Evolutionary conservation across 2,329 filamentous ascomycete genomes (phyloP).

Genomic region (Teratosphaeriaceae sp.): DNA sequence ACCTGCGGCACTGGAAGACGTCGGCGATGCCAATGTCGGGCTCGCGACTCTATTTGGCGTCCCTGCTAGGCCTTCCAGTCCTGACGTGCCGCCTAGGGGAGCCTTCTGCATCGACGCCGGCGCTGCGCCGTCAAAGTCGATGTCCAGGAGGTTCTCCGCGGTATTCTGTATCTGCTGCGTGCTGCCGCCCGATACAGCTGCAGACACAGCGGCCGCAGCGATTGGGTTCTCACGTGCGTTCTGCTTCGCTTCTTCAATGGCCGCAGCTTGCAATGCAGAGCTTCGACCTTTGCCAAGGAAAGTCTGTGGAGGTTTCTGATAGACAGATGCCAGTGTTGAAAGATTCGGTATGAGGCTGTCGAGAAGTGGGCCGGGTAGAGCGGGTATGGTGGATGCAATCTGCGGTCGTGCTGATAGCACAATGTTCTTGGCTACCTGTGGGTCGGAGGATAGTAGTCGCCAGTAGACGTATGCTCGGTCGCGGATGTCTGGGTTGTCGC

Average conservation of each 20-base stretch:
- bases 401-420: slow-evolving; percentile 90
- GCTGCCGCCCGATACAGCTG: slow-evolving; percentile 46
- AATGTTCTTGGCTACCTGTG: slow-evolving; percentile 85
- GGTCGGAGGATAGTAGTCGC: slow-evolving; percentile 88
- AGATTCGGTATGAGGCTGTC: slow-evolving; percentile 88
- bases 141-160: slow-evolving; percentile 90
- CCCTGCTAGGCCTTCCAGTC: slow-evolving; percentile 50
- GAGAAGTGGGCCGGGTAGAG: slow-evolving; percentile 72
- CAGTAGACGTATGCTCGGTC: slow-evolving; percentile 98
- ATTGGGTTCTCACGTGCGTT: slow-evolving; percentile 92
- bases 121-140: slow-evolving; percentile 89
- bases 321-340: slow-evolving; percentile 92
- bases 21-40: slow-evolving; percentile 45
- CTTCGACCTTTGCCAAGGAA: slow-evolving; percentile 94
- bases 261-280: slow-evolving; percentile 88
- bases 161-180: slow-evolving; percentile 57
- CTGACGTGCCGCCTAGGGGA: slow-evolving; percentile 43
- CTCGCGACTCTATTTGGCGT: slow-evolving; percentile 65
- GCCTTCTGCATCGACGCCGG: slow-evolving; percentile 76
- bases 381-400: slow-evolving; percentile 90
- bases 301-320: slow-evolving; percentile 97
- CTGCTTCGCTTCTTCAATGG: slow-evolving; percentile 91
- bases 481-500: slow-evolving; percentile 95
- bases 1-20: slow-evolving; percentile 28
- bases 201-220: slow-evolving; percentile 71